A percentile compares a stretch with the other conserved stretches of the same genome.
Conservation (phyloP, 2,329 filamentous ascomycete species). For the Ilyonectria destructans region DNA sequence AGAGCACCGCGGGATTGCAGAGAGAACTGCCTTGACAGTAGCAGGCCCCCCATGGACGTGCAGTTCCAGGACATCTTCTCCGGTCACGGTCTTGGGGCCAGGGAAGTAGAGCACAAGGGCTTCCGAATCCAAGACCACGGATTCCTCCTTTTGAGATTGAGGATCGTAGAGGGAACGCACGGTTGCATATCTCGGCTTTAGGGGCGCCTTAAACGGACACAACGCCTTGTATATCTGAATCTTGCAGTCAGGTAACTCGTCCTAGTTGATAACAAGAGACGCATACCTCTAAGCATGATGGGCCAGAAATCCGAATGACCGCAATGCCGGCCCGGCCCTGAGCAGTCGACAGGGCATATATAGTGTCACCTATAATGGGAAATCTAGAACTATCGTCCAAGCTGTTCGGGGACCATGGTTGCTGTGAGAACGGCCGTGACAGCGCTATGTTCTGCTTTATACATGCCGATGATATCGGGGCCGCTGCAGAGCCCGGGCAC, state of each 20-base stretch:
- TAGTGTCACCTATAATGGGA: conserved; percentile 71
- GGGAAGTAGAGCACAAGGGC: conserved; percentile 90
- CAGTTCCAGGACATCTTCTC: conserved; percentile 92
- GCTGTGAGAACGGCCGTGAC: conserved; percentile 33
- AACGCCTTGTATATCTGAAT: conserved; percentile 66
- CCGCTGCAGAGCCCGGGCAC: background rate
- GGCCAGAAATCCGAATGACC: conserved; percentile 88
- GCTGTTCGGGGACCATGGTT: conserved; percentile 25
- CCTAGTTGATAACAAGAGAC: background rate
- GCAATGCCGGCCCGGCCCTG: conserved; percentile 91
- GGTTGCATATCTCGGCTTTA: conserved; percentile 73
- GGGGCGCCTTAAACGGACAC: conserved; percentile 64
- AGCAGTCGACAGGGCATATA: conserved; percentile 93
- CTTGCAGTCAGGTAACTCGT: conserved; percentile 20
- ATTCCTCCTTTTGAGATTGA: conserved; percentile 26
- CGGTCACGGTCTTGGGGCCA: conserved; percentile 86
- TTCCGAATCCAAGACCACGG: conserved; percentile 80
- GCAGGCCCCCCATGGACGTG: conserved; percentile 95
- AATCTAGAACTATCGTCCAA: conserved; percentile 31
- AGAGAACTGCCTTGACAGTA: conserved; percentile 88
- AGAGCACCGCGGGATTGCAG: conserved; percentile 77
- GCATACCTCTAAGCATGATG: conserved; percentile 78
- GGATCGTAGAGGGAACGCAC: conserved; percentile 82
- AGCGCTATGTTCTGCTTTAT: background rate
- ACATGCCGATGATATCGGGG: background rate